Base-by-base conservation (phyloP, 352 stramenopile species). In the Globisporangium paroecandrum region DNA sequence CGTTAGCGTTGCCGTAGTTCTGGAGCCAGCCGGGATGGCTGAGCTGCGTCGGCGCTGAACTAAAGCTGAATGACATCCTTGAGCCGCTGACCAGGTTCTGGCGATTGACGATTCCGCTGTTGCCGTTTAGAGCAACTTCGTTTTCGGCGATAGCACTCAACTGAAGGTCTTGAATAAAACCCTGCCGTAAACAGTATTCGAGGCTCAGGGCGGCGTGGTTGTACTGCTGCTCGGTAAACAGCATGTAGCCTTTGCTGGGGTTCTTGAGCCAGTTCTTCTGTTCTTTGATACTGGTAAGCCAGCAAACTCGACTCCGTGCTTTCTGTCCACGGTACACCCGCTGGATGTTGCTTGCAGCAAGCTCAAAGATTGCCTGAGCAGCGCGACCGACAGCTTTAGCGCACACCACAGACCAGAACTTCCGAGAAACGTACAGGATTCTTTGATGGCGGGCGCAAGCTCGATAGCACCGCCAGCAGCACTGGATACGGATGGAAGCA, bases 31-130 rank as follows among this genome's bases (percentile, higher is more conserved):
- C 69, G 6, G 64, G 46, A n/a, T 46, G 29, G 29, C 62, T 69
- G 2, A 81, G 65, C 20, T 70, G 73, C 1, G 55, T 73, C 36
- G 76, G 69, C 24, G 70, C 53, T 1, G 72, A 65, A 59, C 78
- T 88, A 55, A 88, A 88, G 58, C 79, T 88, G 63, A 85, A 87
- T 22, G 76, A 80, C 60, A 89, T 76, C 41, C 70, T 66, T 22
- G 78, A 84, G 22, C 77, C 72, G 22, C 62, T 78, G 9, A 62
- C 32, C 1, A 68, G 15, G 1, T 70, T 25, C 55, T 63, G 38
- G 1, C 46, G 43, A n/a, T 32, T n/a, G 51, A 9, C 29, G 13
- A 13, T 1, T 25, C 6, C 10, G 20, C n/a, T 27, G 2, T 18
- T 13, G 9, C 25, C 36, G 58, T 25, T 47, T 6, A 12, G 8